Conservation (phyloP, 1,139 yeast species). For the Candida sp. region DNA sequence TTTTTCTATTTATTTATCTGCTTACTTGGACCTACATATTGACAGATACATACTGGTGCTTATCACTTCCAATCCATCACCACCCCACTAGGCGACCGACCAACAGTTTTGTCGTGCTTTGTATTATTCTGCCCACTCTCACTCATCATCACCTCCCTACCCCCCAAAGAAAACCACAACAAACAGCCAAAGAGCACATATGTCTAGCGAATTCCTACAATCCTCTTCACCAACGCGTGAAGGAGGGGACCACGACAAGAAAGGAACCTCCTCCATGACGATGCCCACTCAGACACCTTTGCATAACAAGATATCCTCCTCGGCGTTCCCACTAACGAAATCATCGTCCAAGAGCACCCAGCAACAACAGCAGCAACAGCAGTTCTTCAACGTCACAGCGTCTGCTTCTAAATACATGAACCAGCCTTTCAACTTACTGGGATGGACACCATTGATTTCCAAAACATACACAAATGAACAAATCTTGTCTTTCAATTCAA, state of each 20-base stretch:
- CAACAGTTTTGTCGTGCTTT: too few relatives aligned
- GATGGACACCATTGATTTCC: conserved; percentile 51
- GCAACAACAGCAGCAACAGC: conserved; percentile 12
- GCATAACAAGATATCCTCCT: conserved; percentile 10
- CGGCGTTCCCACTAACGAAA: conserved; percentile 4
- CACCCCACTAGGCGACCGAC: too few relatives aligned
- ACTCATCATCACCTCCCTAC: neutral
- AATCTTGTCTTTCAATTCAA: conserved; percentile 37
- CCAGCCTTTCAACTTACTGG: conserved; percentile 28
- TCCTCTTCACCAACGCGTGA: conserved; percentile 35
- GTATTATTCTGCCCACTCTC: too few relatives aligned
- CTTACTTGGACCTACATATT: too few relatives aligned
- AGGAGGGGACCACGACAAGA: conserved; percentile 2
- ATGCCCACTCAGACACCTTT: conserved; percentile 12
- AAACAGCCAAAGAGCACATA: neutral
- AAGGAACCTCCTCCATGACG: neutral
- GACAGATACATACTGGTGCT: too few relatives aligned
- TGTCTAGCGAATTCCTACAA: conserved; percentile 25
- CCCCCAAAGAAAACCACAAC: neutral
- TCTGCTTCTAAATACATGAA: conserved; percentile 28
- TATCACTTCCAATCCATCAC: too few relatives aligned
- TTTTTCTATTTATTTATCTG: too few relatives aligned
- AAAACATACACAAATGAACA: conserved; percentile 44
- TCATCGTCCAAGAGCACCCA: conserved; percentile 8
- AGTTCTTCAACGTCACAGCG: conserved; percentile 23